Conservation (phyloP, 768 basidiomycete genomes). For the Sutorius australiensis region DNA sequence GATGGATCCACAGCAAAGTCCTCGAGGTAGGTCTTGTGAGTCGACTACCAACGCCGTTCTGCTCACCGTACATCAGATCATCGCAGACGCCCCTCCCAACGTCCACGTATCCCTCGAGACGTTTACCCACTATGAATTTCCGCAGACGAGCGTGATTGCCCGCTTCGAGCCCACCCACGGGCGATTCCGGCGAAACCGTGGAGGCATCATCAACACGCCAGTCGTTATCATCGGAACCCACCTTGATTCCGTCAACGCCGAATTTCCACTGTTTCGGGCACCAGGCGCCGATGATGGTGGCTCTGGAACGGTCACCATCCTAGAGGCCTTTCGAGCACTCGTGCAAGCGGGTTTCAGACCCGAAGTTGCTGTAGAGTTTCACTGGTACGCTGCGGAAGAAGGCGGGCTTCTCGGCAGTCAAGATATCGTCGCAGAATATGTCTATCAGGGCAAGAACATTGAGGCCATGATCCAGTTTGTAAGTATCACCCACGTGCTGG, state of each 20-base stretch:
- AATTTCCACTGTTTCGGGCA: conserved; percentile 38
- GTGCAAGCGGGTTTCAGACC: conserved; percentile 68
- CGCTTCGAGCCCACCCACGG: conserved; percentile 21
- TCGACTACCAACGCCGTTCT: background rate
- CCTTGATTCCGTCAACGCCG: conserved; percentile 42
- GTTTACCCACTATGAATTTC: conserved; percentile 22
- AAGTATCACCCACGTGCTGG: conserved; percentile 36
- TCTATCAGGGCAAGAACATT: conserved; percentile 41
- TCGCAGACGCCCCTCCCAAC: conserved; percentile 5
- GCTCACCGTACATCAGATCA: conserved; percentile 5
- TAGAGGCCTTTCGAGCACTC: conserved; percentile 72
- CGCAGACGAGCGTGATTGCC: conserved; percentile 21
- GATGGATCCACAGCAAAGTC: conserved; percentile 32
- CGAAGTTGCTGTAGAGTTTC: conserved; percentile 66
- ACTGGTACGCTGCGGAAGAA: conserved; percentile 81
- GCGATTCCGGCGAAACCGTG: background rate
- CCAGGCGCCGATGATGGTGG: conserved; percentile 53
- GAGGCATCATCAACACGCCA: conserved; percentile 11
- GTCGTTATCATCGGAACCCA: conserved; percentile 40
- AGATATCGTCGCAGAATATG: conserved; percentile 50
- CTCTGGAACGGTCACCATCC: conserved; percentile 71
- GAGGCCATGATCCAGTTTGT: conserved; percentile 49
- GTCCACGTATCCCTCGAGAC: conserved; percentile 20
- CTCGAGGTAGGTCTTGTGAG: background rate
- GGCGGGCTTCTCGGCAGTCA: conserved; percentile 32